Evolutionary conservation across 257 asterid genomes (phyloP), one percentile per base, ranked within the genome.

Genomic region (Ballota nigra): DNA sequence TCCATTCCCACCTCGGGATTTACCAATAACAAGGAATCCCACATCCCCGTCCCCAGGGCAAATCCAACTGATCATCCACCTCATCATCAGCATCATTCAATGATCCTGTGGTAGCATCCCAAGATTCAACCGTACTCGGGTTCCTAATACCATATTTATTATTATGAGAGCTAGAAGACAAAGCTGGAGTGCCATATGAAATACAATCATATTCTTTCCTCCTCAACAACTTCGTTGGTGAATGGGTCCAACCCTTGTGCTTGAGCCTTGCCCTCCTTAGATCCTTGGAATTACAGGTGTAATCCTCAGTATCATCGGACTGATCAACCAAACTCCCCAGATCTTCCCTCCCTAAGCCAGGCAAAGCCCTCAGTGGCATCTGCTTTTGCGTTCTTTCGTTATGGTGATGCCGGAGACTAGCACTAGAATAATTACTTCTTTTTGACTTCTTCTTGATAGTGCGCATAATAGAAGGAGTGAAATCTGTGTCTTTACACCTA

Each of bases 21-120:
- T 95, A 92, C 99, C 98, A 88, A 78, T 86, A 91, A 83, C 99
- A 95, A 16, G 98, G 84, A 71, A 95, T 92, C 63, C 98, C 99
- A 77, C 99, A 95, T 38, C 98, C 99, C n/a, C 79, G 88, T 29
- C 87, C 78, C 20, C 97, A 92, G 1, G 88, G 87, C 26, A 95
- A 86, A 78, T 88, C 97, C 77, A 87, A 84, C 41, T 80, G 96
- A 64, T 86, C 92, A 6, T 95, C 99, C 83, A 82, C 89, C 71
- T 91, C 98, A 67, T 92, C 94, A 68, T 87, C 98, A 12, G 82
- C 97, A 69, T 88, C 97, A 65, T 91, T 86, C 52, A 87, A 71
- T 4, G 99, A 94, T 61, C 77, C 84, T 0, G 96, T 92, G 29
- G 92, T 84, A 5, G 89, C 96, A 80, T 88, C 98, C 99, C 99